Conservation (phyloP, 2,329 filamentous ascomycete genomes). For the Pyricularia grisea region DNA sequence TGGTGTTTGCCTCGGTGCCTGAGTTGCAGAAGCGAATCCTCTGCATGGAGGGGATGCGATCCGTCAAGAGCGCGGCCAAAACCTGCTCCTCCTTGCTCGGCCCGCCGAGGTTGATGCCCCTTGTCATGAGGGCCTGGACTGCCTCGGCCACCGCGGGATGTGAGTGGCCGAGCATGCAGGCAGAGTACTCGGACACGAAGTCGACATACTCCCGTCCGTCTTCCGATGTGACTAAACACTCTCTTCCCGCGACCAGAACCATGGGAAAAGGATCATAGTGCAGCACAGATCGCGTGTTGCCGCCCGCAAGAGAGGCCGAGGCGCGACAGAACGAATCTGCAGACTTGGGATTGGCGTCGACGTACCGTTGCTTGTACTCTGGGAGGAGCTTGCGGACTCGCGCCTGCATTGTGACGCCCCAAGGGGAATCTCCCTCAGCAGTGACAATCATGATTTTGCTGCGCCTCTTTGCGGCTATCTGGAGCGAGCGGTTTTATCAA, state of each 20-base stretch:
- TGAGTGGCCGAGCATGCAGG: conserved; percentile 58
- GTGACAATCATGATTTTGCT: neutral
- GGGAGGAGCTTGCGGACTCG: neutral
- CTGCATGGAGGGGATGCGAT: conserved; percentile 41
- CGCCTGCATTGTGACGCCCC: neutral
- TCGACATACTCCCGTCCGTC: conserved; percentile 38
- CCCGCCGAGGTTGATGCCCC: conserved; percentile 42
- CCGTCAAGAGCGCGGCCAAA: conserved; percentile 39
- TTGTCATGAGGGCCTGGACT: conserved; percentile 31
- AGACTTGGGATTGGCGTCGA: neutral
- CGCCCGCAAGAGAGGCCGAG: conserved; percentile 25
- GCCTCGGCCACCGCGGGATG: conserved; percentile 42
- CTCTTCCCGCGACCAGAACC: conserved; percentile 11
- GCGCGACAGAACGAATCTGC: neutral
- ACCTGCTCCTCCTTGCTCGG: conserved; percentile 37
- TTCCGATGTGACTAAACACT: neutral
- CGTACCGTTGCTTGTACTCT: neutral
- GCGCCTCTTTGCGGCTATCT: neutral
- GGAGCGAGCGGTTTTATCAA: neutral
- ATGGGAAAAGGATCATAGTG: conserved; percentile 27
- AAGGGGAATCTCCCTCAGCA: neutral
- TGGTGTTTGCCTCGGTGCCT: conserved; percentile 53
- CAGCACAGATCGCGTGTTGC: conserved; percentile 35
- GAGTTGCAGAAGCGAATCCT: conserved; percentile 53
- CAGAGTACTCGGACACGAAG: conserved; percentile 53